Evolutionary conservation across 306 rosid genomes (phyloP).

Genomic region (Lathyrus tuberosus): DNA sequence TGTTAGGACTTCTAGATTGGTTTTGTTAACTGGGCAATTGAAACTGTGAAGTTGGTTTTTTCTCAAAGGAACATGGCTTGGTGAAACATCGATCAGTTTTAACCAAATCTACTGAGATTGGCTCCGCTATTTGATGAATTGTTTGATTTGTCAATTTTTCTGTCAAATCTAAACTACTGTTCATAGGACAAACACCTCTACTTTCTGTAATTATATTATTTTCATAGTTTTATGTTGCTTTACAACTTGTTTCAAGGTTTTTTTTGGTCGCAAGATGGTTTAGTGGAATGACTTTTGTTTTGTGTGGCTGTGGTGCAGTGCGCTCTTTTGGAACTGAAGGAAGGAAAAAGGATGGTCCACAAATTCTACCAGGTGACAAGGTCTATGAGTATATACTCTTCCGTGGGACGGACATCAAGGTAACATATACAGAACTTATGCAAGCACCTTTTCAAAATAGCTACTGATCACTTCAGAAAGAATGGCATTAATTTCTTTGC

Average conservation of each 20-base stretch:
- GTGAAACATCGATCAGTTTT: background rate
- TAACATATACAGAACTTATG: constrained; percentile 34
- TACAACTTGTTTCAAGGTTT: background rate
- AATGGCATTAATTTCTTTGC: background rate
- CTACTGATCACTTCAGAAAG: constrained; percentile 11
- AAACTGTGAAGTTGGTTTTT: constrained; percentile 14
- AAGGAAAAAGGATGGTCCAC: constrained; percentile 88
- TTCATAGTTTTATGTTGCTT: background rate
- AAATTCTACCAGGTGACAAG: constrained; percentile 81
- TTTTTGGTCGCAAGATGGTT: constrained; percentile 2
- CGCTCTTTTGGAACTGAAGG: constrained; percentile 98
- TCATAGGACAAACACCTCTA: background rate
- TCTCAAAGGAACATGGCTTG: no score
- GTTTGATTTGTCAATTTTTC: background rate
- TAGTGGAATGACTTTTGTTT: constrained; percentile 32
- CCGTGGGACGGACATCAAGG: constrained; percentile 96
- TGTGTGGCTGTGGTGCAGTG: constrained; percentile 56
- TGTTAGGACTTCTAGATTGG: background rate
- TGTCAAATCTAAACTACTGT: background rate
- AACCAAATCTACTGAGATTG: background rate
- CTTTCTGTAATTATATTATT: constrained; percentile 5
- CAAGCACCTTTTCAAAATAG: background rate
- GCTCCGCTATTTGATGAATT: constrained; percentile 1
- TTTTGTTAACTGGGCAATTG: constrained; percentile 5
- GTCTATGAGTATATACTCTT: constrained; percentile 87